Evolutionary conservation across 768 basidiomycete species (phyloP).

Genomic region (Pisolithus albus): DNA sequence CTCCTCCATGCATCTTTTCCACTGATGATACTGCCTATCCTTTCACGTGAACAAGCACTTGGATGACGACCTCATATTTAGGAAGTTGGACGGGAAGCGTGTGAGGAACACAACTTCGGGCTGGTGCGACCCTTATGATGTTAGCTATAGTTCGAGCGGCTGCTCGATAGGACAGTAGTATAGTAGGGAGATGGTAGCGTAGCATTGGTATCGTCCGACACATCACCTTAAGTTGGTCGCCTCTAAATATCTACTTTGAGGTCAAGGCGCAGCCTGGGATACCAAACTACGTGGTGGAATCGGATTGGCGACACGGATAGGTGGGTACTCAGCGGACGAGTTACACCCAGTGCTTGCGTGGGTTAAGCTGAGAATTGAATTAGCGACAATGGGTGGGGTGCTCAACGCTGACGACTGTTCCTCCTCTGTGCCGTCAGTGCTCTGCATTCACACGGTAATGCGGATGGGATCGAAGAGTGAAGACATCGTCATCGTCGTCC

Average conservation of each 20-base stretch:
- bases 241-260: constrained; percentile 11
- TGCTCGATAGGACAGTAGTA: constrained; percentile 25
- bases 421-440: constrained; percentile 12
- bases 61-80: constrained; percentile 15
- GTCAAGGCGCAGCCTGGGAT: constrained; percentile 24
- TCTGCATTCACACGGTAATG: constrained; percentile 26
- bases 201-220: constrained; percentile 32
- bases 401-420: constrained; percentile 7
- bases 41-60: constrained; percentile 27
- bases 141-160: constrained; percentile 27
- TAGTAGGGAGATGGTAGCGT: constrained; percentile 17
- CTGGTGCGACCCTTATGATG: constrained; percentile 8
- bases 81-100: constrained; percentile 26
- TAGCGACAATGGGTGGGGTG: too few relatives aligned
- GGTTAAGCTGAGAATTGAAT: too few relatives aligned
- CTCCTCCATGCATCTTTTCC: constrained; percentile 76
- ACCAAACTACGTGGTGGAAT: constrained; percentile 24
- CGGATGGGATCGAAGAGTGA: constrained; percentile 39
- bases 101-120: constrained; percentile 11
- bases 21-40: constrained; percentile 49
- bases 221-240: constrained; percentile 30
- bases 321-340: constrained; percentile 5
- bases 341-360: constrained; percentile 9
- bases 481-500: constrained; percentile 36
- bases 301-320: constrained; percentile 13